phyloP scores from a whole-genome alignment of 2,329 filamentous ascomycete genomes.

The Capronia americana region DNA sequence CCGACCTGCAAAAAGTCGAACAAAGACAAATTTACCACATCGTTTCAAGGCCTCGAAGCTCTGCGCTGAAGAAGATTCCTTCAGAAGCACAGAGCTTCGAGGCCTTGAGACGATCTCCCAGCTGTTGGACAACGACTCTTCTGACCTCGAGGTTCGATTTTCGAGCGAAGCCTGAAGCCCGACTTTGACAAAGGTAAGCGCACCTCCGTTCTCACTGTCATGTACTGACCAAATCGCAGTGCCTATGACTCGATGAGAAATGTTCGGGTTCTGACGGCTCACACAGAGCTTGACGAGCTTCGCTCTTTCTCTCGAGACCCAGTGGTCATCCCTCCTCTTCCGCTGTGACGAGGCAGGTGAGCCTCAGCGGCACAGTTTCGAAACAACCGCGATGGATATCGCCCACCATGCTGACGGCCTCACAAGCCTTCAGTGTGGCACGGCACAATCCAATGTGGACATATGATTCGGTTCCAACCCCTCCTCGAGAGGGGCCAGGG shows the following conservation, averaged over 20 bases:
- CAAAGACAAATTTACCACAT: not conserved
- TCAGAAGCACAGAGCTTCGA: slow-evolving; percentile 7
- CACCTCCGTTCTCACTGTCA: not conserved
- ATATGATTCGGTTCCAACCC: not conserved
- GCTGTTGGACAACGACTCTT: not conserved
- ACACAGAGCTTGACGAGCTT: too few species aligned
- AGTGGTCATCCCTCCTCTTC: not conserved
- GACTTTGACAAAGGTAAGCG: not conserved
- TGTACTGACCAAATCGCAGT: not conserved
- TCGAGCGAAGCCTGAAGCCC: not conserved
- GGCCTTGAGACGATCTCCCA: slow-evolving; percentile 13
- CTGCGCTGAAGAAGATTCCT: not conserved
- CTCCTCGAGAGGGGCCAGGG: not conserved
- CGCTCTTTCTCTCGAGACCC: too few species aligned
- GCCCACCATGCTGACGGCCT: not conserved
- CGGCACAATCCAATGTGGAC: not conserved
- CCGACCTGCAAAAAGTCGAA: not conserved
- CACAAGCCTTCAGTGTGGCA: not conserved
- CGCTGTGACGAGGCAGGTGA: not conserved
- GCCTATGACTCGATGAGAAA: not conserved
- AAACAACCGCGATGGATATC: not conserved
- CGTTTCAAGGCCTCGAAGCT: slow-evolving; percentile 22
- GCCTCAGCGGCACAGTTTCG: not conserved
- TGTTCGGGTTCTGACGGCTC: too few species aligned
- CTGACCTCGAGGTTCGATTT: not conserved